Conservation (phyloP, 2,329 filamentous ascomycete species). For the Arthrobotrys entomopaga region DNA sequence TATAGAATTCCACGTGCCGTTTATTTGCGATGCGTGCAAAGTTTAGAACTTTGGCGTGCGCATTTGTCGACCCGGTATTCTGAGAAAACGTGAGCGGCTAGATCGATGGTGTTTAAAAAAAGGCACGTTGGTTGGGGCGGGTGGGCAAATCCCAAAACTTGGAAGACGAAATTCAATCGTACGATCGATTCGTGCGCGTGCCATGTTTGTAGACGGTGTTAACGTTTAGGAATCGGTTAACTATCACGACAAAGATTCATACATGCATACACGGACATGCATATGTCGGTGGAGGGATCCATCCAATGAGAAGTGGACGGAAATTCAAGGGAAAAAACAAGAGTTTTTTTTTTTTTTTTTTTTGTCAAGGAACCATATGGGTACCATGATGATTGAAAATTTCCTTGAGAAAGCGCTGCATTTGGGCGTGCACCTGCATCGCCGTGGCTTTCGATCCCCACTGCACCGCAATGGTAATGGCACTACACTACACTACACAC, state of each 20-base stretch:
- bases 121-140: neutral
- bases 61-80: neutral
- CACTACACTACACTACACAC: neutral
- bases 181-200: too few species aligned
- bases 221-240: too few species aligned
- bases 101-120: conserved; percentile 7
- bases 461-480: neutral
- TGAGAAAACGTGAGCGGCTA: conserved; percentile 19
- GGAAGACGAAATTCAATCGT: too few species aligned
- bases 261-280: too few species aligned
- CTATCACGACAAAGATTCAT: too few species aligned
- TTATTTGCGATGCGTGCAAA: neutral
- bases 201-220: too few species aligned
- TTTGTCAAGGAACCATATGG: too few species aligned
- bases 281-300: neutral
- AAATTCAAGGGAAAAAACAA: conserved; percentile 24
- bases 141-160: neutral
- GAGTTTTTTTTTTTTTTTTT: neutral
- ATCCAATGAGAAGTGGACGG: conserved; percentile 9
- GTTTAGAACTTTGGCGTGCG: neutral
- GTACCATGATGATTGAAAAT: conserved; percentile 1
- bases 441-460: conserved; percentile 13
- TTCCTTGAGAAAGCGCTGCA: conserved; percentile 47
- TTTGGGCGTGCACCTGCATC: conserved; percentile 40
- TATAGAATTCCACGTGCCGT: conserved; percentile 37